A percentile compares a stretch with the other conserved stretches of the same genome.
Conservation (phyloP, 352 stramenopile species). For the Blastocystis sp. region DNA sequence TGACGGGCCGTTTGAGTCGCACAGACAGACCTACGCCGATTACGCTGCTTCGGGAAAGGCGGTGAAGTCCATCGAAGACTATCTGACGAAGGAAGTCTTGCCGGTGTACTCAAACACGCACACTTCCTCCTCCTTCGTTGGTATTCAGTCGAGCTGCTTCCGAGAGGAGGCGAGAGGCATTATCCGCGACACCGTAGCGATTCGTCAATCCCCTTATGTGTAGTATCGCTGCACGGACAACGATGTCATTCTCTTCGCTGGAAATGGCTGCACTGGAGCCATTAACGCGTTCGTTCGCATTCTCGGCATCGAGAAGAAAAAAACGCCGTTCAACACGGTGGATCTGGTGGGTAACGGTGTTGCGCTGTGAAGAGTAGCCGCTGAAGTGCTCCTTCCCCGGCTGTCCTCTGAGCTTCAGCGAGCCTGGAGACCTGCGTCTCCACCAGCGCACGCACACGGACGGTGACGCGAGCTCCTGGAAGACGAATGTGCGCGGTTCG, state of each 20-base stretch:
- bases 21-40: conserved; percentile 87
- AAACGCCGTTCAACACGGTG: conserved; percentile 6
- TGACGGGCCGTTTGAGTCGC: conserved; percentile 76
- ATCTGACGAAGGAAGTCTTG: conserved; percentile 82
- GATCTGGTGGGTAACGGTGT: background rate
- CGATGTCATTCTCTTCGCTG: conserved; percentile 91
- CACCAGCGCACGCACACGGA: conserved; percentile 70
- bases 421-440: conserved; percentile 56
- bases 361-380: background rate
- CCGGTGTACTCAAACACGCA: conserved; percentile 95
- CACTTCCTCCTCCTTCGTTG: conserved; percentile 83
- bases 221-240: conserved; percentile 72
- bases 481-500: conserved; percentile 19
- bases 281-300: conserved; percentile 79
- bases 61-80: conserved; percentile 83
- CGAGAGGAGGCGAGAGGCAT: conserved; percentile 89
- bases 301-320: conserved; percentile 75
- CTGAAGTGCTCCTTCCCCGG: conserved; percentile 57
- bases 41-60: conserved; percentile 87
- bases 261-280: conserved; percentile 81
- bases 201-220: background rate
- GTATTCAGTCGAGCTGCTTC: conserved; percentile 87
- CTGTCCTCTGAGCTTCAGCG: conserved; percentile 60
- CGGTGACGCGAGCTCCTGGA: conserved; percentile 62
- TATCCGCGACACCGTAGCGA: conserved; percentile 78